Percentiles rank a stretch among this genome's conserved stretches.
These are phyloP conservation scores for Microcyclospora tardicrescens DNA, from an alignment of 2,329 filamentous ascomycete genomes.

Conservation along the genomic window DNA sequence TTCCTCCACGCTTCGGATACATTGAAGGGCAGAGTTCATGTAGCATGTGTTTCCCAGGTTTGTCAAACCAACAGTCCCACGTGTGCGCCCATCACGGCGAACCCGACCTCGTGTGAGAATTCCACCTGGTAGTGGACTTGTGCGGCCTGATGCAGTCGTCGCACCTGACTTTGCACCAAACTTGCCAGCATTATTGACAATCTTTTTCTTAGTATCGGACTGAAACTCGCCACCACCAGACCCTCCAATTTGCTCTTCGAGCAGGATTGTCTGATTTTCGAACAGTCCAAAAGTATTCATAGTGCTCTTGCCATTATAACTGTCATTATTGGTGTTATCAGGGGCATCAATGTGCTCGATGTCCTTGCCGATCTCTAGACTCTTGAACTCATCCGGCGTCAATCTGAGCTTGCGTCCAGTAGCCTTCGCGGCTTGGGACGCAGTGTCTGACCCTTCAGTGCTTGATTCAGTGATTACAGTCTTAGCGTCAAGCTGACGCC, in stretches of 20 bases:
- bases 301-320: constrained; percentile 62
- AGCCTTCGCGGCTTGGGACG: constrained; percentile 23
- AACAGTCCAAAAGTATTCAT: constrained; percentile 55
- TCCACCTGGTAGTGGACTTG: constrained; percentile 51
- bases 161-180: constrained; percentile 25
- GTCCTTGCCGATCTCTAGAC: constrained; percentile 49
- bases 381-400: constrained; percentile 48
- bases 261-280: constrained; percentile 63
- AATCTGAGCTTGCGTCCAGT: constrained; percentile 38
- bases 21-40: constrained; percentile 96
- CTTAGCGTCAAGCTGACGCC: constrained; percentile 46
- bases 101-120: constrained; percentile 58
- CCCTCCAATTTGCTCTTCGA: constrained; percentile 61
- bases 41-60: constrained; percentile 98
- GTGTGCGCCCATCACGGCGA: constrained; percentile 53
- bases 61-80: constrained; percentile 68
- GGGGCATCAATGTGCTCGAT: constrained; percentile 50
- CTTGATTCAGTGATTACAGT: constrained; percentile 15
- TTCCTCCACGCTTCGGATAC: constrained; percentile 84
- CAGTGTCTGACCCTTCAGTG: constrained; percentile 28
- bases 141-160: constrained; percentile 43
- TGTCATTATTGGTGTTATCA: constrained; percentile 60
- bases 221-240: constrained; percentile 42
- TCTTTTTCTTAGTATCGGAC: constrained; percentile 36
- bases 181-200: constrained; percentile 15